Evolutionary conservation across 495 filamentous ascomycete species (phyloP), one percentile per base, ranked within the genome.

Genomic region (Saxispiralis lemnorum): DNA sequence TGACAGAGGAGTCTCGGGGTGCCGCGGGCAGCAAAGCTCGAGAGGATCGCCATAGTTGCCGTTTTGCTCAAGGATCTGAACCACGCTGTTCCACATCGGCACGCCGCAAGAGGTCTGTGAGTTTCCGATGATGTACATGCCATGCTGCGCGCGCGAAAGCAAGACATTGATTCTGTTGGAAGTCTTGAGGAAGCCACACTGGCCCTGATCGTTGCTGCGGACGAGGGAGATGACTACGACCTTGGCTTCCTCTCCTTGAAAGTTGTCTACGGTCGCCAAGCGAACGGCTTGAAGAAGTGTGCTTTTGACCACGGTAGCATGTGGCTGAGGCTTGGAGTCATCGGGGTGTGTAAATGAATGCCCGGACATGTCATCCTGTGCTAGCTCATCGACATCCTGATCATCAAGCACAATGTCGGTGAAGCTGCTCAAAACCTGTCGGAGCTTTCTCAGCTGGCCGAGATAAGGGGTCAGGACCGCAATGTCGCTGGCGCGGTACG

Each of bases 121-220:
- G 52, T 87, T 85, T 11, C 84, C 82, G 37, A 89, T 75, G 39
- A 93, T 72, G 55, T 84, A 93, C 78, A 92, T 83, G 6, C 84
- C 82, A 55, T 93, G 73, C 53, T 75, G 64, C 6, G 82, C 83
- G 7, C 83, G 75, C 28, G 42, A 59, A 13, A 88, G 61, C 0
- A 86, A 63, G 0, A 89, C 83, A 50, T 93, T 93, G 56, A 89
- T 83, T 1, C 84, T 69, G 48, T 89, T 88, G 0, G 68, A 62
- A 7, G 78, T 83, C 35, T 70, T 72, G 12, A 89, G 61, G 47
- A 93, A 93, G 1, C 83, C 83, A 37, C 70, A 73, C n/a, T 66
- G 67, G 33, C 65, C 66, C 18, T 71, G 52, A 2, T 56, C 44
- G 49, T 88, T 89, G 58, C 78, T 81, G 37, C 83, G 68, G 11